phyloP scores from a whole-genome alignment of 257 asterid species.

The Solanum ossicruentum region DNA sequence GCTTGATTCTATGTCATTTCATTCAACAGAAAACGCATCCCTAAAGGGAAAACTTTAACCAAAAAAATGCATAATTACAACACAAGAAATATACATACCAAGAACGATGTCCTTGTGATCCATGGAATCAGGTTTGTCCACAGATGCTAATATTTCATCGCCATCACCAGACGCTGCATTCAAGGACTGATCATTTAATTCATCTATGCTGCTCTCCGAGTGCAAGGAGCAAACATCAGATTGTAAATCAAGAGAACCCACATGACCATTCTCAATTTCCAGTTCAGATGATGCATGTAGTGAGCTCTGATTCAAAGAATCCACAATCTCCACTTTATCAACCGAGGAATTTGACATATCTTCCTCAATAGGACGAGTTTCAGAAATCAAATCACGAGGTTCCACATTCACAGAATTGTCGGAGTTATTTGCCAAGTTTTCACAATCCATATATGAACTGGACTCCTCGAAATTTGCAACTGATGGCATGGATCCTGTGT shows the following conservation, averaged over 20 bases:
- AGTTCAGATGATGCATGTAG: slow-evolving; percentile 44
- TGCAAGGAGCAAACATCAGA: slow-evolving; percentile 46
- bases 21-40: not conserved
- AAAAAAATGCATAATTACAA: not conserved
- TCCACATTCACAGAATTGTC: slow-evolving; percentile 16
- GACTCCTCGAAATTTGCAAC: slow-evolving; percentile 31
- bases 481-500: slow-evolving; percentile 16
- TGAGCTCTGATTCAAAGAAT: slow-evolving; percentile 27
- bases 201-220: slow-evolving; percentile 43
- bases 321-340: slow-evolving; percentile 30
- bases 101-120: slow-evolving; percentile 22
- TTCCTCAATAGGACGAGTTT: slow-evolving; percentile 27
- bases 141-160: slow-evolving; percentile 8
- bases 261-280: slow-evolving; percentile 42
- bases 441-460: slow-evolving; percentile 22
- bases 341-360: slow-evolving; percentile 16
- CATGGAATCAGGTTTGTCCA: slow-evolving; percentile 28
- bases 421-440: slow-evolving; percentile 14
- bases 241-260: slow-evolving; percentile 34
- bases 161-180: slow-evolving; percentile 18
- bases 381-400: slow-evolving; percentile 17
- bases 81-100: slow-evolving; percentile 35
- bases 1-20: not conserved
- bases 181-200: slow-evolving; percentile 25
- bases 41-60: not conserved